Conservation (phyloP, 805 yeast genomes). For the Kodamaea kaohsiungensis region DNA sequence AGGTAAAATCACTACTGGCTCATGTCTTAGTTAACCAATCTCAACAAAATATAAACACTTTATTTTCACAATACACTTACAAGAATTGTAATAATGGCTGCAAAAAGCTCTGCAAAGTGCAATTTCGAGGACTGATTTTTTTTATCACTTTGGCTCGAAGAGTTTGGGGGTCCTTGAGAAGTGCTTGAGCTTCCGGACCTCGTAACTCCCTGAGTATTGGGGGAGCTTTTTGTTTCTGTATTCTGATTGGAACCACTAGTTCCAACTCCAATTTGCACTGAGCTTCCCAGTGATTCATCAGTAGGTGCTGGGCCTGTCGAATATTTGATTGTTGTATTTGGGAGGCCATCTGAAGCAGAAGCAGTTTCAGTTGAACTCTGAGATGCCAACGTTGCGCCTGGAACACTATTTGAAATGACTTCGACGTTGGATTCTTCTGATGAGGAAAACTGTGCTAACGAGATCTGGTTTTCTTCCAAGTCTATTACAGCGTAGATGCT, state of each 20-base stretch:
- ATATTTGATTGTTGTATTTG: neutral
- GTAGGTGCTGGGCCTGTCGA: neutral
- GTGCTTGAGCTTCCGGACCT: neutral
- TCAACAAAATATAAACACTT: no score
- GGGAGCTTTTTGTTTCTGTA: no score
- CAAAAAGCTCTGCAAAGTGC: neutral
- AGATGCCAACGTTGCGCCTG: neutral
- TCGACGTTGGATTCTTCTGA: neutral
- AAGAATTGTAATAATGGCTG: neutral
- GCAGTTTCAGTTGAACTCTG: neutral
- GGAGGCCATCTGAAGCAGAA: neutral
- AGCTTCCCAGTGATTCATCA: neutral
- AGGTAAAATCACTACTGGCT: no score
- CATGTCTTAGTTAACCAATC: no score
- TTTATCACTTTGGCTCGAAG: neutral
- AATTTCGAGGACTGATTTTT: neutral
- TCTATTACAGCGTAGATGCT: constrained; percentile 26
- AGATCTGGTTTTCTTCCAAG: constrained; percentile 23
- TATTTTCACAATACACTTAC: neutral
- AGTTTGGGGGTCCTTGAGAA: neutral
- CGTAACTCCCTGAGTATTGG: neutral
- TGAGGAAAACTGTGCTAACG: constrained; percentile 20
- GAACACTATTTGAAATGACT: neutral
- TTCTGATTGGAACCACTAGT: neutral
- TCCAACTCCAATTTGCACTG: neutral